Conservation (phyloP, 495 filamentous ascomycete genomes). For the Penicillium salamii region DNA sequence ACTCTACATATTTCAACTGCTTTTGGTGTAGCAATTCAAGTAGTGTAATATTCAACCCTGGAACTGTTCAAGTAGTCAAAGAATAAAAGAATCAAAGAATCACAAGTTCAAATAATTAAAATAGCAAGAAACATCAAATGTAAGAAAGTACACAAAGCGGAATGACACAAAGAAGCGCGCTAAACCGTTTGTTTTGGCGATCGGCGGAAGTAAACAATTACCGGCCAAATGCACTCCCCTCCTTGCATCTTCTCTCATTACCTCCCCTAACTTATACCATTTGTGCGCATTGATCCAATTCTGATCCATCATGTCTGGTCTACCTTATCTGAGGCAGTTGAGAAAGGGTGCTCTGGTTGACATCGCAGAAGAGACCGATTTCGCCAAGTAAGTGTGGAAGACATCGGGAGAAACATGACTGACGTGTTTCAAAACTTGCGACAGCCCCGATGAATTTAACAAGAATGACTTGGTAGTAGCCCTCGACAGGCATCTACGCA, state of each 20-base stretch:
- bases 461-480: constrained; percentile 79
- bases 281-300: constrained; percentile 15
- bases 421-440: not conserved
- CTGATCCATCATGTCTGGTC: constrained; percentile 48
- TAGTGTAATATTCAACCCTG: too few relatives aligned
- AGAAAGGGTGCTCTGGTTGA: constrained; percentile 79
- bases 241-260: constrained; percentile 22
- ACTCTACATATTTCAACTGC: not conserved
- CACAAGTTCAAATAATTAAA: not conserved
- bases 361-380: constrained; percentile 67
- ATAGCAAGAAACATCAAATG: not conserved
- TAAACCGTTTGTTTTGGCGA: constrained; percentile 34
- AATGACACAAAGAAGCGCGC: constrained; percentile 18
- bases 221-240: constrained; percentile 14
- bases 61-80: too few relatives aligned
- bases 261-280: constrained; percentile 12
- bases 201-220: constrained; percentile 32
- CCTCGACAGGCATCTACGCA: constrained; percentile 71
- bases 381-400: constrained; percentile 61
- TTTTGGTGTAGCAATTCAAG: too few relatives aligned
- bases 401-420: not conserved
- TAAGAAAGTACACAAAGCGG: not conserved
- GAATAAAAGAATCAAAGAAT: too few relatives aligned
- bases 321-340: constrained; percentile 77
- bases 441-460: constrained; percentile 66